Conservation (phyloP, 805 yeast species). For the Kodamaea kakaduensis region DNA sequence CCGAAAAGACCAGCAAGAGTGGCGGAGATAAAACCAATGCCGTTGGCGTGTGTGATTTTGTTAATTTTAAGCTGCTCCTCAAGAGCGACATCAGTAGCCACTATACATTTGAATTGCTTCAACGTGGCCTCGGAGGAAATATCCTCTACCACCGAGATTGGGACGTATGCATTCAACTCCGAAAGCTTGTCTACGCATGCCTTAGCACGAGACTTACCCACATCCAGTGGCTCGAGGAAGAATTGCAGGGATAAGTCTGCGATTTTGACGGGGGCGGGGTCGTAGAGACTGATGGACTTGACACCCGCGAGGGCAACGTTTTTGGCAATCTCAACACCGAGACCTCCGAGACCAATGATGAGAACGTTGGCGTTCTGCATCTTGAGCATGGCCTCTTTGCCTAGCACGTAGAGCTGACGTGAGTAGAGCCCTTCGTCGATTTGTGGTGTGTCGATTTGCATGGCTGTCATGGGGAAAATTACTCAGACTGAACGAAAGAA, state of each 20-base stretch:
- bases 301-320: constrained; percentile 97
- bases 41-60: constrained; percentile 65
- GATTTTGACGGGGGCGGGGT: constrained; percentile 63
- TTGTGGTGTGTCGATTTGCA: constrained; percentile 43
- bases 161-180: constrained; percentile 88
- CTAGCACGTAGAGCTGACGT: constrained; percentile 92
- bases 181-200: constrained; percentile 65
- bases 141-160: constrained; percentile 61
- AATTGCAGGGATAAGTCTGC: constrained; percentile 86
- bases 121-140: constrained; percentile 50
- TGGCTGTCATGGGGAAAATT: constrained; percentile 20
- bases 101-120: constrained; percentile 67
- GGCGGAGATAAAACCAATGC: constrained; percentile 76
- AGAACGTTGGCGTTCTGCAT: constrained; percentile 94
- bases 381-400: constrained; percentile 96
- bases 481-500: too few relatives aligned
- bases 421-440: constrained; percentile 95
- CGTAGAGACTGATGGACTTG: constrained; percentile 81
- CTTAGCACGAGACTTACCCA: constrained; percentile 75
- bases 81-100: constrained; percentile 71
- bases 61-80: constrained; percentile 76
- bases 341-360: constrained; percentile 83
- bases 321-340: constrained; percentile 95
- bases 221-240: constrained; percentile 59
- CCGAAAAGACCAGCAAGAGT: constrained; percentile 89